A percentile compares a stretch with the other conserved stretches of the same genome.
Evolutionary conservation across 1,284 basidiomycete species (phyloP).

Genomic region (Microbotryomycetes sp.): DNA sequence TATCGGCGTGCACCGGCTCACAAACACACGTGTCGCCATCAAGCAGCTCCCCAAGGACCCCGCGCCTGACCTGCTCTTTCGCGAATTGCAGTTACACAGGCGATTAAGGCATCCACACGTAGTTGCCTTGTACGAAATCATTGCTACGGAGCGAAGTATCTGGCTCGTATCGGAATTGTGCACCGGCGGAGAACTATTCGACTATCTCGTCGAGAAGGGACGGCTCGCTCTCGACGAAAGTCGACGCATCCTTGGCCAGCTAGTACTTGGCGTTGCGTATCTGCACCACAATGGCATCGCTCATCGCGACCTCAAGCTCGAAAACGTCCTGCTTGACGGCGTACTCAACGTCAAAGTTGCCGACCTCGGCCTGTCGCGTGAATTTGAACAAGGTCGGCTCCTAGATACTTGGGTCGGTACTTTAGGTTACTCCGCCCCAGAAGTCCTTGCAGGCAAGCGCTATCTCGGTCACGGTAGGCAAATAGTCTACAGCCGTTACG

Average conservation of each 20-base stretch:
- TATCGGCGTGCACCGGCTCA: constrained; percentile 35
- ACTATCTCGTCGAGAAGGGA: constrained; percentile 44
- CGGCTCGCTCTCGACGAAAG: constrained; percentile 39
- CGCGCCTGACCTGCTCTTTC: constrained; percentile 58
- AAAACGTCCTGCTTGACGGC: constrained; percentile 45
- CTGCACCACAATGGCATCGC: constrained; percentile 44
- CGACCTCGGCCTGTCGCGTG: constrained; percentile 93
- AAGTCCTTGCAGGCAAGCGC: constrained; percentile 82
- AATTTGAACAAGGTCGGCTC: constrained; percentile 73
- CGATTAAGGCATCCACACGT: constrained; percentile 91
- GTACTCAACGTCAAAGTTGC: constrained; percentile 53
- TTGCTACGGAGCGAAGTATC: constrained; percentile 88
- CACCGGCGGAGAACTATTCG: constrained; percentile 62
- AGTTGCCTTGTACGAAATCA: constrained; percentile 93
- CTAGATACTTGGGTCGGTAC: constrained; percentile 98
- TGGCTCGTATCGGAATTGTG: constrained; percentile 98
- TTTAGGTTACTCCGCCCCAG: constrained; percentile 87
- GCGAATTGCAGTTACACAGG: constrained; percentile 97
- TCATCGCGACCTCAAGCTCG: constrained; percentile 50
- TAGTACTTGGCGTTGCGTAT: constrained; percentile 43
- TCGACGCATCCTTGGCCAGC: constrained; percentile 42
- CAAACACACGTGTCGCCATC: constrained; percentile 69
- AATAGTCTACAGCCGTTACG: not conserved
- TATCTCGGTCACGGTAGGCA: constrained; percentile 77
- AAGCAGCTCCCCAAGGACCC: constrained; percentile 90